These are phyloP conservation scores for Candida lessepsii DNA, from an alignment of 805 yeast genomes.

Conservation along the genomic window DNA sequence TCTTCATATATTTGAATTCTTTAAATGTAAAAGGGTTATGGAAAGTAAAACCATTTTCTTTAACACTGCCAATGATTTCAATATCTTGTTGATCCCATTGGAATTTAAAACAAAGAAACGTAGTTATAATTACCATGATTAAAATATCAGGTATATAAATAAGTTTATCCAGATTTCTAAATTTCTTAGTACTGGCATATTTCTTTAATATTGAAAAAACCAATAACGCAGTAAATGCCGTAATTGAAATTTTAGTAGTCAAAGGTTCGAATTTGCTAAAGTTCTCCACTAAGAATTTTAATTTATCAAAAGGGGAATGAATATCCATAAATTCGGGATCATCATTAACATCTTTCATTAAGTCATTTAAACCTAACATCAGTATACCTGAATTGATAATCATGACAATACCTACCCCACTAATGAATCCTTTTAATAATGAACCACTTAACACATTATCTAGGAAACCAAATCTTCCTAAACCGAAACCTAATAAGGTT, in stretches of 20 bases:
- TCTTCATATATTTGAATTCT: slow-evolving; percentile 48
- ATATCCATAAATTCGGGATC: slow-evolving; percentile 36
- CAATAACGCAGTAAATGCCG: slow-evolving; percentile 16
- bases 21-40: slow-evolving; percentile 55
- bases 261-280: slow-evolving; percentile 48
- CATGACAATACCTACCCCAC: slow-evolving; percentile 47
- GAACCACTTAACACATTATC: slow-evolving; percentile 43
- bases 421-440: slow-evolving; percentile 42
- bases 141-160: slow-evolving; percentile 84
- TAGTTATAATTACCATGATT: slow-evolving; percentile 62
- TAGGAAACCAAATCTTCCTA: slow-evolving; percentile 78
- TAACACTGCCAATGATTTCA: slow-evolving; percentile 66
- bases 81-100: slow-evolving; percentile 58
- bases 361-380: slow-evolving; percentile 61
- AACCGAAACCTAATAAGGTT: slow-evolving; percentile 66
- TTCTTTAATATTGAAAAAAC: slow-evolving; percentile 24
- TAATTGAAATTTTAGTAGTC: slow-evolving; percentile 60
- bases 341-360: slow-evolving; percentile 39
- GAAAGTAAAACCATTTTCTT: slow-evolving; percentile 45
- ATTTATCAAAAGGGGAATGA: slow-evolving; percentile 67
- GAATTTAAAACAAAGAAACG: slow-evolving; percentile 47
- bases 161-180: slow-evolving; percentile 30
- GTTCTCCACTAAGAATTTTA: slow-evolving; percentile 54
- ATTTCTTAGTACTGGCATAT: slow-evolving; percentile 21
- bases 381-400: slow-evolving; percentile 63